Evolutionary conservation across 768 basidiomycete species (phyloP).

Genomic region (Hirschioporus abietinus): DNA sequence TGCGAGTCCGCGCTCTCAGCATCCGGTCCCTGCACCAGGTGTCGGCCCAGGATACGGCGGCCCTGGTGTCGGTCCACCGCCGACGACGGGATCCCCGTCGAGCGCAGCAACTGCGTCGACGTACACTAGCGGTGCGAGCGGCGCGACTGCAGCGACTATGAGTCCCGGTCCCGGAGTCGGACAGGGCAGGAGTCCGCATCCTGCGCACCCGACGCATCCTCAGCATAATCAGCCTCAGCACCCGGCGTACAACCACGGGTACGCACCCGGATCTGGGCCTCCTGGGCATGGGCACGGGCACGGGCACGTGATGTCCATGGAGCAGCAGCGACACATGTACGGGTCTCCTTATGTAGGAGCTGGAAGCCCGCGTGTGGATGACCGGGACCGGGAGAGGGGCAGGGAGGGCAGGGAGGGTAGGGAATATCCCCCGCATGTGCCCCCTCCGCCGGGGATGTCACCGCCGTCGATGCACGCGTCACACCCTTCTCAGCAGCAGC

Average conservation of each 20-base stretch:
- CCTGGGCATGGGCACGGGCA: background rate
- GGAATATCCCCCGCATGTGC: slow-evolving; percentile 14
- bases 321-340: background rate
- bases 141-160: background rate
- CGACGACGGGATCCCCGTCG: background rate
- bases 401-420: background rate
- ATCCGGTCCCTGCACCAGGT: too few relatives aligned
- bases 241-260: background rate
- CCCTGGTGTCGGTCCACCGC: too few relatives aligned
- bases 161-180: background rate
- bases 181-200: background rate
- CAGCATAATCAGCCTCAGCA: background rate
- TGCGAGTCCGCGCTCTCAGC: background rate
- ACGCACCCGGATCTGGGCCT: background rate
- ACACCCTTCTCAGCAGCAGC: slow-evolving; percentile 11
- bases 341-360: background rate
- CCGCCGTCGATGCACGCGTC: slow-evolving; percentile 12
- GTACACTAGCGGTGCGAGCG: background rate
- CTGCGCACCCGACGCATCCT: background rate
- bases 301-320: background rate
- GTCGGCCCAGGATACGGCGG: too few relatives aligned
- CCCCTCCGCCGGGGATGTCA: slow-evolving; percentile 19
- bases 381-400: background rate
- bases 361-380: background rate
- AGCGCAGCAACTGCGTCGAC: background rate